A percentile compares a stretch with the other conserved stretches of the same genome.
Evolutionary conservation across 306 rosid genomes (phyloP).

Genomic region (Begonia peltatifolia): DNA sequence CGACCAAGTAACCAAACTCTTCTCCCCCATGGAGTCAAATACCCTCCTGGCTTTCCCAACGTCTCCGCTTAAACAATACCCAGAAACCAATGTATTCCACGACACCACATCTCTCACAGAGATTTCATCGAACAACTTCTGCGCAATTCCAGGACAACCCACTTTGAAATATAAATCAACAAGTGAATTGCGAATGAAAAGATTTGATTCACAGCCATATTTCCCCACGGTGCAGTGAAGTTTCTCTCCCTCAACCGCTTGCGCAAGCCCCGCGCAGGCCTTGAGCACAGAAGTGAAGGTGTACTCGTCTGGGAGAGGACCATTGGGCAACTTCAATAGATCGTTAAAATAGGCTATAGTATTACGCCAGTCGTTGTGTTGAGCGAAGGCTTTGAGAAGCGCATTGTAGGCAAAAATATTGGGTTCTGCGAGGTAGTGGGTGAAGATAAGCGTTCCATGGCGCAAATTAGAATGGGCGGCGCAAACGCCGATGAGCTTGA

Average conservation of each 20-base stretch:
- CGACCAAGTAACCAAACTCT: slow-evolving; percentile 24
- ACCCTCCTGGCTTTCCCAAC: slow-evolving; percentile 15
- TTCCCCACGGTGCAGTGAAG: slow-evolving; percentile 21
- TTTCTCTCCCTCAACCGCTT: slow-evolving; percentile 18
- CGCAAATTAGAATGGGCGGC: slow-evolving; percentile 14
- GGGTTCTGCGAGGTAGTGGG: slow-evolving; percentile 16
- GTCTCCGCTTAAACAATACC: slow-evolving; percentile 18
- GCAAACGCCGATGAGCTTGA: slow-evolving; percentile 26
- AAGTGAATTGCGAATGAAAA: slow-evolving; percentile 24
- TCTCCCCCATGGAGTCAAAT: slow-evolving; percentile 19
- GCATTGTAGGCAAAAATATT: slow-evolving; percentile 23
- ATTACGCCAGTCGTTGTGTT: slow-evolving; percentile 22
- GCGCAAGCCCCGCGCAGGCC: slow-evolving; percentile 31
- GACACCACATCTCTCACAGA: slow-evolving; percentile 21
- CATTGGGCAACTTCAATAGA: slow-evolving; percentile 9
- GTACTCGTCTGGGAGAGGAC: slow-evolving; percentile 26
- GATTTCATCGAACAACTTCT: slow-evolving; percentile 22
- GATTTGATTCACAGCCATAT: slow-evolving; percentile 26
- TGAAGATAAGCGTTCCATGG: slow-evolving; percentile 16
- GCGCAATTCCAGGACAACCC: slow-evolving; percentile 13
- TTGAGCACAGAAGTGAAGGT: slow-evolving; percentile 34
- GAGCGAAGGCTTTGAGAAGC: slow-evolving; percentile 33
- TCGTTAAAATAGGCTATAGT: slow-evolving; percentile 17
- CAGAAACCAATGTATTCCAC: slow-evolving; percentile 30
- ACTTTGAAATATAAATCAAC: slow-evolving; percentile 21